Base-by-base conservation (phyloP, 371 early-diverging fungal genomes). In the Neoconidiobolus thromboides region DNA sequence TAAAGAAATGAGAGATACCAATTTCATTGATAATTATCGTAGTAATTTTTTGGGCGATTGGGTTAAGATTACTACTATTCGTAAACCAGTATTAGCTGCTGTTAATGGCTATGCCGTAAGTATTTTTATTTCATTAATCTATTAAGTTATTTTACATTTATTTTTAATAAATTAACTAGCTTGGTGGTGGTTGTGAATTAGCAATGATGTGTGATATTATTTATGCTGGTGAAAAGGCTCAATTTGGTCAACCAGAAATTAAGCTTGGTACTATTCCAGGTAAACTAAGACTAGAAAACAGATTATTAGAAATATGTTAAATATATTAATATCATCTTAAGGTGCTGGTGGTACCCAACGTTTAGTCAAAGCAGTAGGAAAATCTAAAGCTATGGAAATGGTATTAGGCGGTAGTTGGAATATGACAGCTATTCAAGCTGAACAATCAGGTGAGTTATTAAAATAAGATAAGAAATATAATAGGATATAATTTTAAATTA, bases 131-230 rank as follows among this genome's bases (percentile, higher is more conserved):
- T 53, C 47, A 55, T 47, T 12, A 39, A 55, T 10, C 0, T 47
- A 15, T 5, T 39, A 26, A 62, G 0, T 26, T 26, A 26, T 26
- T 36, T 57, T 38, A 51, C 39, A 2, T 14, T 36, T 50, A 55
- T 43, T 49, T 48, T 46, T 62, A 6, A 49, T 51, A 48, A 15
- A 15, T 3, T 48, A 43, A 3, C 43, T 63, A 86, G 79, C 85
- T 96, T 40, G 97, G 97, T 59, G 97, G 97, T 68, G 97, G 97
- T 61, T 96, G 97, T 71, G 97, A 96, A 71, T 79, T 96, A 67
- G 96, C 98, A 63, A 96, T 96, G 96, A 95, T 93, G 93, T 90
- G 90, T 72, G 90, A 97, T 74, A 91, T 96, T 69, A 96, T 97
- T 73, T 96, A 96, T 68, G 98, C 98, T 54, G 96, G 96, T 66